phyloP scores from a whole-genome alignment of 176 grass and related monocot genomes.

The Lolium multiflorum region DNA sequence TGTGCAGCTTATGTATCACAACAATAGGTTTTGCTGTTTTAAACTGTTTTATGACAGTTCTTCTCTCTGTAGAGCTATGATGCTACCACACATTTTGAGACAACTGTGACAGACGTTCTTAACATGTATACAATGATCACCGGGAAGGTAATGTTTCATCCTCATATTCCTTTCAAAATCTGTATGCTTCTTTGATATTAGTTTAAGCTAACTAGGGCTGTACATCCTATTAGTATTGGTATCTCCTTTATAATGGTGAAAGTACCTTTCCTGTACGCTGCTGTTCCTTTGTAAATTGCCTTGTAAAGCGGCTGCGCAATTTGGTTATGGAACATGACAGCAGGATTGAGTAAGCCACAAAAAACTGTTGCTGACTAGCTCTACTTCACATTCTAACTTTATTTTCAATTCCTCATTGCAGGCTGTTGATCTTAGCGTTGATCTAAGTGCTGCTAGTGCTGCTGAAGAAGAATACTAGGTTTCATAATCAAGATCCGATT shows the following conservation, averaged over 20 bases:
- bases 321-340: neutral
- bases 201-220: neutral
- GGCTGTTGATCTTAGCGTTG: conserved; percentile 81
- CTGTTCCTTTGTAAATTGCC: neutral
- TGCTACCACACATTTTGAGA: conserved; percentile 96
- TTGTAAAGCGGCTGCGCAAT: neutral
- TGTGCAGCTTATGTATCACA: conserved; percentile 24
- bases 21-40: conserved; percentile 1
- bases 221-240: neutral
- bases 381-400: conserved; percentile 15
- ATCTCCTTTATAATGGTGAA: conserved; percentile 22
- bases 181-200: neutral
- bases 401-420: conserved; percentile 21
- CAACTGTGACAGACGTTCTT: conserved; percentile 83
- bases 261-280: neutral
- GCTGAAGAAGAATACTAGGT: conserved; percentile 86
- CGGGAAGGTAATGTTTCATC: conserved; percentile 62
- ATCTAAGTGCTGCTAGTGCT: conserved; percentile 86
- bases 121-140: conserved; percentile 93
- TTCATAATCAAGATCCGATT: conserved; percentile 26
- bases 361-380: conserved; percentile 15
- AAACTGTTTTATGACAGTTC: conserved; percentile 31
- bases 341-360: neutral
- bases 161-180: conserved; percentile 15
- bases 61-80: conserved; percentile 79